phyloP scores from a whole-genome alignment of 192 early-diverging fungal species.

The Coemansia sp. region DNA sequence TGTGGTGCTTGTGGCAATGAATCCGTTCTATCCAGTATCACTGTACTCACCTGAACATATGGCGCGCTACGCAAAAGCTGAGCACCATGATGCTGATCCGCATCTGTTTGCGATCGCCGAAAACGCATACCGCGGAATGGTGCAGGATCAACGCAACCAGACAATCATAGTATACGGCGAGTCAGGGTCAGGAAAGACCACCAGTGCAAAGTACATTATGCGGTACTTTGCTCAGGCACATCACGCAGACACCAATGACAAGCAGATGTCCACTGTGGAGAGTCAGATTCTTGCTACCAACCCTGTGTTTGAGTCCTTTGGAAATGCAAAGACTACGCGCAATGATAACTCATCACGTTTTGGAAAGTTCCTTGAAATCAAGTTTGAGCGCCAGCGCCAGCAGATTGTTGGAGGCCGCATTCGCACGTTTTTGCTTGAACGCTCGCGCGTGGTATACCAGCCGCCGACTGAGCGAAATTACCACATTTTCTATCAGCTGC shows the following conservation, averaged over 20 bases:
- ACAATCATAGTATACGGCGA: conserved; percentile 98
- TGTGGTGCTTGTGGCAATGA: conserved; percentile 96
- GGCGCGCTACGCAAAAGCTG: conserved; percentile 82
- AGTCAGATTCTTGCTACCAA: conserved; percentile 70
- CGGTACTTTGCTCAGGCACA: conserved; percentile 88
- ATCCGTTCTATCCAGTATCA: conserved; percentile 83
- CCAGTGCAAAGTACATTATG: conserved; percentile 97
- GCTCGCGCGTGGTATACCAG: conserved; percentile 70
- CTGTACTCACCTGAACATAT: conserved; percentile 89
- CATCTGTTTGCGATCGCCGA: conserved; percentile 99
- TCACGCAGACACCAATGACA: conserved; percentile 58
- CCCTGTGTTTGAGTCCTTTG: conserved; percentile 85
- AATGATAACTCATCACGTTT: conserved; percentile 87
- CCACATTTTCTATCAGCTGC: conserved; percentile 94
- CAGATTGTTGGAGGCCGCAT: conserved; percentile 82
- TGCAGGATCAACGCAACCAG: conserved; percentile 89
- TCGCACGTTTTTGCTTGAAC: conserved; percentile 86
- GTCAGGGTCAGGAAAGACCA: conserved; percentile 96
- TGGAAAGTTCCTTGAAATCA: conserved; percentile 81
- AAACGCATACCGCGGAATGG: conserved; percentile 94
- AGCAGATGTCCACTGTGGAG: conserved; percentile 49
- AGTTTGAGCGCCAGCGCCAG: conserved; percentile 78
- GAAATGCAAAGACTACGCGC: conserved; percentile 73
- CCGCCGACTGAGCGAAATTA: conserved; percentile 79
- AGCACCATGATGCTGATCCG: conserved; percentile 65